Evolutionary conservation across 768 basidiomycete genomes (phyloP).

Genomic region (Piloderma croceum): DNA sequence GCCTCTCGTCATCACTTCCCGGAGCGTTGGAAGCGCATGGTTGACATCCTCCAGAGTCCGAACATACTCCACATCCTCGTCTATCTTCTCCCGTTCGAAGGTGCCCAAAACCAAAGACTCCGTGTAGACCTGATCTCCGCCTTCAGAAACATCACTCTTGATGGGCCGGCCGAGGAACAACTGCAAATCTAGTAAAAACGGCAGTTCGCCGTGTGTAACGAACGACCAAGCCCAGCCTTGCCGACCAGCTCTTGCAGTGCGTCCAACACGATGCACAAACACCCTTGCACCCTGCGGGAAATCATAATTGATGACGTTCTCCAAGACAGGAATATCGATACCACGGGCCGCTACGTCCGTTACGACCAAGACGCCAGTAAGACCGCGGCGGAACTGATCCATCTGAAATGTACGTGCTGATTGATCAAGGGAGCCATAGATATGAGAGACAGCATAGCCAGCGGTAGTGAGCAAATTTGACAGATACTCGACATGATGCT

Average conservation of each 20-base stretch:
- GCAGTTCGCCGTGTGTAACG: constrained; percentile 78
- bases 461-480: constrained; percentile 68
- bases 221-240: constrained; percentile 98
- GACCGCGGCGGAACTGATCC: constrained; percentile 79
- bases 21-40: constrained; percentile 57
- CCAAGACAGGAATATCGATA: constrained; percentile 93
- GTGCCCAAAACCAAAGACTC: constrained; percentile 75
- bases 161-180: constrained; percentile 84
- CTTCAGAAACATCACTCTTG: constrained; percentile 41
- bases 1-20: constrained; percentile 82
- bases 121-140: constrained; percentile 59
- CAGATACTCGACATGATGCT: constrained; percentile 98
- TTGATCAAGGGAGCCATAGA: constrained; percentile 95
- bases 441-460: constrained; percentile 87
- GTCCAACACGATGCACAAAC: constrained; percentile 94
- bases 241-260: constrained; percentile 92
- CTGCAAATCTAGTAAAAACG: constrained; percentile 88
- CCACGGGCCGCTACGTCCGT: constrained; percentile 98
- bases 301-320: constrained; percentile 97
- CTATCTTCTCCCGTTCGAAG: constrained; percentile 72
- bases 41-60: constrained; percentile 58
- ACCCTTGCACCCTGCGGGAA: constrained; percentile 92
- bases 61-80: constrained; percentile 81
- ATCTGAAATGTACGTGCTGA: constrained; percentile 84
- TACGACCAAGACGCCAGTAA: constrained; percentile 83